Conservation (phyloP, 1,139 yeast genomes). For the Pneumocystis sp. region DNA sequence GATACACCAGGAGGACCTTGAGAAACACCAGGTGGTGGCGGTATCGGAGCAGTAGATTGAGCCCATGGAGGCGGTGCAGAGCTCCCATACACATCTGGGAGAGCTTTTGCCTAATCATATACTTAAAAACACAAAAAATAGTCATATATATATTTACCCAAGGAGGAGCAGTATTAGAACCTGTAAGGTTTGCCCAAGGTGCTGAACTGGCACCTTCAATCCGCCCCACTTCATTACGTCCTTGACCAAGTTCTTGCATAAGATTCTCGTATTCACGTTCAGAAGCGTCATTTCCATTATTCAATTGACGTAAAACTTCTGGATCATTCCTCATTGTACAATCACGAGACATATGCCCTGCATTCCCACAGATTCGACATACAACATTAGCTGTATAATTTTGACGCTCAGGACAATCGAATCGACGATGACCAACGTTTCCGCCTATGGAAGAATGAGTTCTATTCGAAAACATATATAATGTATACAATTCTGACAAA, state of each 20-base stretch:
- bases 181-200: constrained; percentile 1
- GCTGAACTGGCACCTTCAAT: constrained; percentile 5
- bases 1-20: neutral
- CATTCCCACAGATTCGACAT: constrained; percentile 64
- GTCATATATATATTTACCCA: neutral
- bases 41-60: neutral
- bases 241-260: constrained; percentile 32
- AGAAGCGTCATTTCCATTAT: constrained; percentile 18
- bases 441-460: constrained; percentile 24
- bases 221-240: constrained; percentile 4
- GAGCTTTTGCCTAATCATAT: constrained; percentile 7
- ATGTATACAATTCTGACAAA: constrained; percentile 36
- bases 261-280: constrained; percentile 39
- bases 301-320: constrained; percentile 3
- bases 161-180: constrained; percentile 2
- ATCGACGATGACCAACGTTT: constrained; percentile 44
- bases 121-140: constrained; percentile 6
- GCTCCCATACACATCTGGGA: constrained; percentile 4
- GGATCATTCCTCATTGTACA: constrained; percentile 36
- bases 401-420: constrained; percentile 44
- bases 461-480: neutral
- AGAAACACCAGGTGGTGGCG: constrained; percentile 7
- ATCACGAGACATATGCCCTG: constrained; percentile 81
- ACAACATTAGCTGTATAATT: constrained; percentile 44
- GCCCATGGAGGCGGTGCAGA: constrained; percentile 13